phyloP scores from a whole-genome alignment of 768 basidiomycete species.

The Dentipellis fragilis region DNA sequence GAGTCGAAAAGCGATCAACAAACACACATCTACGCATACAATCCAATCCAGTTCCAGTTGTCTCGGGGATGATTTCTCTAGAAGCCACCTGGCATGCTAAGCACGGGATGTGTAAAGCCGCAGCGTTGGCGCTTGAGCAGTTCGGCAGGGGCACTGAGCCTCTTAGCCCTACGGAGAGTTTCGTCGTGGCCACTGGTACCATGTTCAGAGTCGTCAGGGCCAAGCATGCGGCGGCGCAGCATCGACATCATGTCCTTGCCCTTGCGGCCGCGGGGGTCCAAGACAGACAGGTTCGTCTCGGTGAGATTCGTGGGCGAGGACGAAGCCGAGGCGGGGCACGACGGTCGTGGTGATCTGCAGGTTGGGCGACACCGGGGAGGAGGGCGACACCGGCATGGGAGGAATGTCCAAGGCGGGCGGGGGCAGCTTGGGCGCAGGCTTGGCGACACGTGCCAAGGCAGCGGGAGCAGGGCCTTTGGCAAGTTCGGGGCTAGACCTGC shows the following conservation, averaged over 20 bases:
- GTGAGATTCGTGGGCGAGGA: conserved; percentile 38
- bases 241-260: conserved; percentile 58
- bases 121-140: conserved; percentile 36
- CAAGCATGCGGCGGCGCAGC: conserved; percentile 42
- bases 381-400: conserved; percentile 23
- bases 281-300: conserved; percentile 39
- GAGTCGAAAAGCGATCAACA: neutral
- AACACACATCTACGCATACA: neutral
- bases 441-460: neutral
- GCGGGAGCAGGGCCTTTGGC: neutral
- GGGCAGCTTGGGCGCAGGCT: conserved; percentile 4
- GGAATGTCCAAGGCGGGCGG: conserved; percentile 14
- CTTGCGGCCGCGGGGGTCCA: conserved; percentile 43
- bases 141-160: conserved; percentile 58
- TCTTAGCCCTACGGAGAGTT: conserved; percentile 25
- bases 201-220: conserved; percentile 7
- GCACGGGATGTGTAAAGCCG: conserved; percentile 51
- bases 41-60: neutral
- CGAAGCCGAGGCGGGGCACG: conserved; percentile 31
- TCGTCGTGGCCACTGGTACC: conserved; percentile 18
- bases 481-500: neutral
- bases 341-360: conserved; percentile 39
- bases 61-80: conserved; percentile 19
- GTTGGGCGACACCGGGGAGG: conserved; percentile 29
- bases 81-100: conserved; percentile 51